Conservation (phyloP, 1,284 basidiomycete genomes). For the Tilletia setariae region DNA sequence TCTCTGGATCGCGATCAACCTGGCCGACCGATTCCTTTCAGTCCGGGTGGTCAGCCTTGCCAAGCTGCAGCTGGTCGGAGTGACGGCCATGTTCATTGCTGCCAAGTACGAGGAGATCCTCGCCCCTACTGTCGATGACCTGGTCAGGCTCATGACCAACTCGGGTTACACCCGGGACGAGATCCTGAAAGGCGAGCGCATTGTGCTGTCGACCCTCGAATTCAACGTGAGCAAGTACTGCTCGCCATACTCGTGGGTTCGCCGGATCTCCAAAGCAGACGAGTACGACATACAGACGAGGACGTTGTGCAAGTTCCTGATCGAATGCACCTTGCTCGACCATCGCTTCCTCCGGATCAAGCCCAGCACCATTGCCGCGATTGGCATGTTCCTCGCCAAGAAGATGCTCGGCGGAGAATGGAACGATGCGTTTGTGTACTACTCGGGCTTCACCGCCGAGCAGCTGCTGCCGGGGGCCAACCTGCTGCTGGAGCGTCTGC, state of each 20-base stretch:
- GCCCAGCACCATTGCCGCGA: slow-evolving; percentile 90
- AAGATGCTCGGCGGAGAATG: slow-evolving; percentile 54
- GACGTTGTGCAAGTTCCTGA: slow-evolving; percentile 88
- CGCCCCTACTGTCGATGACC: slow-evolving; percentile 52
- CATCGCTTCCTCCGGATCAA: slow-evolving; percentile 88
- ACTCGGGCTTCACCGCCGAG: slow-evolving; percentile 87
- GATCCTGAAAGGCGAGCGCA: slow-evolving; percentile 93
- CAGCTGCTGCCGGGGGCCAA: slow-evolving; percentile 80
- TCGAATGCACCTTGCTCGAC: slow-evolving; percentile 91
- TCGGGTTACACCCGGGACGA: slow-evolving; percentile 80
- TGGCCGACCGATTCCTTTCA: slow-evolving; percentile 66
- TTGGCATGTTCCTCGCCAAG: slow-evolving; percentile 74
- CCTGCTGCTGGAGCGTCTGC: slow-evolving; percentile 78
- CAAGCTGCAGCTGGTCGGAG: slow-evolving; percentile 66
- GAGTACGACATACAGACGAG: slow-evolving; percentile 95
- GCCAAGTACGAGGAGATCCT: slow-evolving; percentile 61
- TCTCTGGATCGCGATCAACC: slow-evolving; percentile 68
- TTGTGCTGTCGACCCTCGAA: slow-evolving; percentile 77
- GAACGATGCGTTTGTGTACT: slow-evolving; percentile 83
- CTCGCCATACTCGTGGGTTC: slow-evolving; percentile 98
- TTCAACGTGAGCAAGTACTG: slow-evolving; percentile 96
- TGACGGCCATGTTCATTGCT: slow-evolving; percentile 67
- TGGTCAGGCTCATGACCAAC: slow-evolving; percentile 69
- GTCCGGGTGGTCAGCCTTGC: slow-evolving; percentile 64
- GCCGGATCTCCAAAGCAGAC: slow-evolving; percentile 92